Evolutionary conservation across 148 eudicot genomes (phyloP).

Genomic region (Beta vulgaris): DNA sequence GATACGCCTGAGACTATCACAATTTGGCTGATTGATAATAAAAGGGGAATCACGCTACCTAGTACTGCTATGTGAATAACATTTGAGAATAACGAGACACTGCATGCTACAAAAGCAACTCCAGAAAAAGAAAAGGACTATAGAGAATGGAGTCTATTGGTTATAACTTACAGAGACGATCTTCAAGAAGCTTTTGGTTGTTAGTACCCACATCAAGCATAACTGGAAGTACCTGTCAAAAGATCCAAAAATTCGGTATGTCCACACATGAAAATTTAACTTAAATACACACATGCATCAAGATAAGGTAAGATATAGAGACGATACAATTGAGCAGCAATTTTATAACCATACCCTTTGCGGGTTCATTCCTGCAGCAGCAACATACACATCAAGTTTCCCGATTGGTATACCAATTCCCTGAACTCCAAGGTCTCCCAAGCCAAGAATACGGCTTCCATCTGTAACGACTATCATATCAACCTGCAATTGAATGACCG

Average conservation of each 20-base stretch:
- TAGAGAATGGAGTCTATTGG: neutral
- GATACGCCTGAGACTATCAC: neutral
- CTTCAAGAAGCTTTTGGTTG: slow-evolving; percentile 83
- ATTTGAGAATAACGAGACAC: neutral
- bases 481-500: slow-evolving; percentile 52
- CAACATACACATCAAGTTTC: slow-evolving; percentile 96
- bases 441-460: slow-evolving; percentile 98
- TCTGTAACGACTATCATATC: slow-evolving; percentile 99
- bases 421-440: slow-evolving; percentile 98
- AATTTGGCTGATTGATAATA: no score
- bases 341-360: slow-evolving; percentile 54
- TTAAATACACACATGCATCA: slow-evolving; percentile 2
- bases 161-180: slow-evolving; percentile 76
- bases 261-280: neutral
- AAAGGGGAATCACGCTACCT: no score
- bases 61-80: neutral
- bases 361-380: slow-evolving; percentile 99
- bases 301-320: neutral
- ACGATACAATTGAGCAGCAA: slow-evolving; percentile 2
- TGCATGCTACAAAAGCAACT: neutral
- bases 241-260: neutral
- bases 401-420: slow-evolving; percentile 99
- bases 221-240: slow-evolving; percentile 74
- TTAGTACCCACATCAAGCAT: slow-evolving; percentile 99
- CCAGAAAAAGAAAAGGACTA: neutral